Evolutionary conservation across 352 stramenopile species (phyloP), one percentile per base, ranked within the genome.

Genomic region (Phytophthora fragariae): DNA sequence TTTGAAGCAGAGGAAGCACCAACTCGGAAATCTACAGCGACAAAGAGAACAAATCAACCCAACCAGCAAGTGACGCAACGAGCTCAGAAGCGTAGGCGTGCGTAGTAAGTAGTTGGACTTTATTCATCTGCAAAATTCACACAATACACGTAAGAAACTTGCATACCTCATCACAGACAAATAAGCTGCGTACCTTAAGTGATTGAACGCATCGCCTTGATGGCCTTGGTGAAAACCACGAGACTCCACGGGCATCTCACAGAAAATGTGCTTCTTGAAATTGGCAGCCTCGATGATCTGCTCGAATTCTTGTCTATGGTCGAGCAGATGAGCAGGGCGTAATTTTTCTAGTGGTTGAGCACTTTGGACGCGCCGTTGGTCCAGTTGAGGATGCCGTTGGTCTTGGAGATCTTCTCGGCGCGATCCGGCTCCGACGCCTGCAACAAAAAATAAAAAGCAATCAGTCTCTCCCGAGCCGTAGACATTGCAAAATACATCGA

Each of bases 251-350:
- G 96, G 96, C 70, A 98, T 99, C 82, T 99, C 95, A 72, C 94
- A 98, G 68, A 99, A 98, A 50, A 99, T 95, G 74, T 98, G 89
- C 77, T 99, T 99, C 52, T 92, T 91, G 69, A 95, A 86, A 12
- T 86, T 89, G 19, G 97, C 97, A 27, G 91, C 94, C 37, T 93
- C 89, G 50, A 98, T 96, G 75, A 99, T 98, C 84, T 99, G 97
- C 70, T 98, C 89, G 14, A 95, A 83, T 99, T 96, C 57, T 87
- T 94, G 33, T 90, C 79, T 15, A 92, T 98, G 3, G 97, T 96
- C 12, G 96, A 99, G 79, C 97, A 99, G 82, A 99, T 99, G 85
- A 98, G 89, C 12, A 99, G 94, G 14, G 96, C 97, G 78, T 99
- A 94, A 35, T 99, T 90, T 12, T 98, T 90, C 1, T 94, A 92